phyloP scores from a whole-genome alignment of 495 filamentous ascomycete genomes.

The Venustampulla echinocandica region DNA sequence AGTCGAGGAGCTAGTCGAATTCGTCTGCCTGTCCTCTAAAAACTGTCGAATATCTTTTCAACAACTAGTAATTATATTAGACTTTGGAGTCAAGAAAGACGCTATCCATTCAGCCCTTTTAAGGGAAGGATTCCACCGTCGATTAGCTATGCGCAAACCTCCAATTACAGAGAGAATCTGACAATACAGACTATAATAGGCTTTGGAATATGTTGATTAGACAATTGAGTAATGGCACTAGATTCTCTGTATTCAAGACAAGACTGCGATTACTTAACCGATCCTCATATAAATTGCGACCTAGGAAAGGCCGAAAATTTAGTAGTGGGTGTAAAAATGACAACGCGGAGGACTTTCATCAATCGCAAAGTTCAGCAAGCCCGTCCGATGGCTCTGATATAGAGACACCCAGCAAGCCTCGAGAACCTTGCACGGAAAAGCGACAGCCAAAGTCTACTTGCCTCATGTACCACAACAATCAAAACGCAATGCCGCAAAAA shows the following conservation, averaged over 20 bases:
- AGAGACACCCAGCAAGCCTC: no score
- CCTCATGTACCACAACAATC: no score
- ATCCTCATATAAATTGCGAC: no score
- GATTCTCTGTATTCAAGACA: conserved; percentile 25
- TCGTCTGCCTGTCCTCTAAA: conserved; percentile 15
- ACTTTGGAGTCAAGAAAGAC: conserved; percentile 7
- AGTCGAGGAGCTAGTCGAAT: conserved; percentile 21
- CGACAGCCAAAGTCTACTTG: no score
- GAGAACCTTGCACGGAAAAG: no score
- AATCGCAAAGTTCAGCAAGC: no score
- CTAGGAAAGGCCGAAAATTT: no score
- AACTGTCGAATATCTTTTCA: conserved; percentile 18
- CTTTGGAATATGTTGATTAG: conserved; percentile 12
- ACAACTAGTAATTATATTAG: conserved; percentile 19
- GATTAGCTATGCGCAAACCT: conserved; percentile 22
- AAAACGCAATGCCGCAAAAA: no score
- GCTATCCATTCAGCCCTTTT: conserved; percentile 19
- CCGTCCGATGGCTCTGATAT: no score
- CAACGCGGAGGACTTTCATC: no score
- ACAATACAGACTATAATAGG: conserved; percentile 12
- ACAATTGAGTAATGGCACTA: conserved; percentile 20
- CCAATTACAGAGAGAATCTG: conserved; percentile 8
- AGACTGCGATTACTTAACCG: conserved; percentile 23
- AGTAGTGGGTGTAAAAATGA: no score
- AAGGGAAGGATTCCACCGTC: conserved; percentile 25